phyloP scores from a whole-genome alignment of 495 filamentous ascomycete species.

The Arthonia radiata region DNA sequence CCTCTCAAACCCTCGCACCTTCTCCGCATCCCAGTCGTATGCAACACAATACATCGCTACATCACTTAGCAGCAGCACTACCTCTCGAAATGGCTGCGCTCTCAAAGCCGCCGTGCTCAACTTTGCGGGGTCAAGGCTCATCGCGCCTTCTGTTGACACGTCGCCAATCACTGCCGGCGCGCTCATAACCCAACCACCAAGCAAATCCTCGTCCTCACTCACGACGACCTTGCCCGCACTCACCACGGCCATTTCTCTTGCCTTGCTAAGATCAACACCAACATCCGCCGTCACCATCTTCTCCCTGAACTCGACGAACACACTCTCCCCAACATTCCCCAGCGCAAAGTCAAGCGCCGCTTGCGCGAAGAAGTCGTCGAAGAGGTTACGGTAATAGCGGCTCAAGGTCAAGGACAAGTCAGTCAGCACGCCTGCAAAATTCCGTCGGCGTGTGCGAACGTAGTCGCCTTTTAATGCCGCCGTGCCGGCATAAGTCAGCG shows the following conservation, averaged over 20 bases:
- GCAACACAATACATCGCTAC: slow-evolving; percentile 62
- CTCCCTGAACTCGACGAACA: slow-evolving; percentile 79
- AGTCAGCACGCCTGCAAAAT: slow-evolving; percentile 79
- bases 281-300: slow-evolving; percentile 75
- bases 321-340: slow-evolving; percentile 54
- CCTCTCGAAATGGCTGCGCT: slow-evolving; percentile 45
- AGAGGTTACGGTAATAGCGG: slow-evolving; percentile 48
- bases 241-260: slow-evolving; percentile 76
- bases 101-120: slow-evolving; percentile 35
- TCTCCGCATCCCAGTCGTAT: slow-evolving; percentile 83
- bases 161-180: no score
- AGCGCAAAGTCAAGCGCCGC: slow-evolving; percentile 85
- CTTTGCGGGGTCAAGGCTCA: slow-evolving; percentile 41
- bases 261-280: slow-evolving; percentile 54
- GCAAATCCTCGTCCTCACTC: slow-evolving; percentile 29
- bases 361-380: slow-evolving; percentile 91
- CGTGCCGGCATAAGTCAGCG: slow-evolving; percentile 54
- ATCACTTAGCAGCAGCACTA: slow-evolving; percentile 65
- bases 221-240: slow-evolving; percentile 62
- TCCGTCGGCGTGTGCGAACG: slow-evolving; percentile 67
- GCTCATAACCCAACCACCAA: slow-evolving; percentile 61
- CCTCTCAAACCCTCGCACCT: slow-evolving; percentile 73
- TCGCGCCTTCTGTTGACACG: slow-evolving; percentile 85
- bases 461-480: slow-evolving; percentile 90
- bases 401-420: slow-evolving; percentile 76